A percentile compares a stretch with the other conserved stretches of the same genome.
phyloP scores from a whole-genome alignment of 805 yeast genomes.

The Candida rishiriensis region DNA sequence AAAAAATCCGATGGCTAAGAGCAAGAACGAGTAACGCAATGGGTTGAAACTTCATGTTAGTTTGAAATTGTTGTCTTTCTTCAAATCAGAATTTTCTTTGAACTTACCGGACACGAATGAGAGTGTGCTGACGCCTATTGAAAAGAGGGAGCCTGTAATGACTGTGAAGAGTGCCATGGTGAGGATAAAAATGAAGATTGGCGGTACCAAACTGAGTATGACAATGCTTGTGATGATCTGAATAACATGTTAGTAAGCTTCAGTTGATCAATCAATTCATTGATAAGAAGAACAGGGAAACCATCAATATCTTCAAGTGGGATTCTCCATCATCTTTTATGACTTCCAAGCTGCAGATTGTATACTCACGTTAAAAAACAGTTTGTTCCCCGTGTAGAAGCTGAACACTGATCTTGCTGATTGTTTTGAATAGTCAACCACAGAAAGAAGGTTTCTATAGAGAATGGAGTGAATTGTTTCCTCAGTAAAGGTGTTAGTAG shows the following conservation, averaged over 20 bases:
- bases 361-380: conserved; percentile 1
- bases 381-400: neutral
- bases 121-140: conserved; percentile 11
- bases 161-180: conserved; percentile 14
- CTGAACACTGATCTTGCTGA: neutral
- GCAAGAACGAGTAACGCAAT: neutral
- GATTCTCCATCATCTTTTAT: too few species aligned
- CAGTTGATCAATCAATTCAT: neutral
- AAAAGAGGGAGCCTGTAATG: conserved; percentile 13
- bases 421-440: neutral
- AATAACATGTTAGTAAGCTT: conserved; percentile 5
- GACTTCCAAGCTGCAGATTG: too few species aligned
- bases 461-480: too few species aligned
- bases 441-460: neutral
- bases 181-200: conserved; percentile 9
- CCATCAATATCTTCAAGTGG: neutral
- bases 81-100: neutral
- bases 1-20: conserved; percentile 22
- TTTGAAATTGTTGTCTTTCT: neutral
- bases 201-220: conserved; percentile 14
- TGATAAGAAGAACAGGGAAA: neutral
- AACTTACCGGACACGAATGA: conserved; percentile 13
- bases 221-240: conserved; percentile 10
- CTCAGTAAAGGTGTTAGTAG: too few species aligned
- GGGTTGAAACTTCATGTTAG: conserved; percentile 1